Evolutionary conservation across 192 early-diverging fungal genomes (phyloP).

Genomic region (Backusella circina): DNA sequence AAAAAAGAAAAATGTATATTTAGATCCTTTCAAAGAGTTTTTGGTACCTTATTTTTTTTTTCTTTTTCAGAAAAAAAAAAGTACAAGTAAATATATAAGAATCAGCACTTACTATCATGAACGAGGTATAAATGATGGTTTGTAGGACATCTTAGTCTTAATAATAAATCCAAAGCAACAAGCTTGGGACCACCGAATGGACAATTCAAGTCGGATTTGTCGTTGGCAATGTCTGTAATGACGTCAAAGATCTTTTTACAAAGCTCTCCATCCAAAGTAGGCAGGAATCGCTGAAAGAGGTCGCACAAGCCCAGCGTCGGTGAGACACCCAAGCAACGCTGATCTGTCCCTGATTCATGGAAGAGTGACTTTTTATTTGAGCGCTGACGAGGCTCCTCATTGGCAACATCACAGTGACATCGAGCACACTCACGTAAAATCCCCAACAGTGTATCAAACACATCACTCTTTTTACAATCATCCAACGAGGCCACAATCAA

Average conservation of each 20-base stretch:
- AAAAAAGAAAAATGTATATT: background rate
- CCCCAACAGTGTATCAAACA: constrained; percentile 35
- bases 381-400: background rate
- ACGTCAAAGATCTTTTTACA: constrained; percentile 36
- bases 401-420: constrained; percentile 29
- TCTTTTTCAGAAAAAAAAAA: background rate
- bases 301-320: constrained; percentile 39
- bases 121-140: constrained; percentile 50
- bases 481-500: constrained; percentile 37
- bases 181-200: constrained; percentile 42
- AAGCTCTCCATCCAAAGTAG: constrained; percentile 20
- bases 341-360: background rate
- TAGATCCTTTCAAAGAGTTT: background rate
- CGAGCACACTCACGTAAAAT: constrained; percentile 35
- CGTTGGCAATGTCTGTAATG: constrained; percentile 39
- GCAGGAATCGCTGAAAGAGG: constrained; percentile 45
- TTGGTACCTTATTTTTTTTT: background rate
- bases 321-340: constrained; percentile 34
- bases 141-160: constrained; percentile 46
- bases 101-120: constrained; percentile 13
- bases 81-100: background rate
- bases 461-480: constrained; percentile 23
- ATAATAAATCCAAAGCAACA: constrained; percentile 45
- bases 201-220: constrained; percentile 18
- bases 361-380: background rate